Conservation (phyloP, 1,139 yeast genomes). For the Kodamaea suecica region DNA sequence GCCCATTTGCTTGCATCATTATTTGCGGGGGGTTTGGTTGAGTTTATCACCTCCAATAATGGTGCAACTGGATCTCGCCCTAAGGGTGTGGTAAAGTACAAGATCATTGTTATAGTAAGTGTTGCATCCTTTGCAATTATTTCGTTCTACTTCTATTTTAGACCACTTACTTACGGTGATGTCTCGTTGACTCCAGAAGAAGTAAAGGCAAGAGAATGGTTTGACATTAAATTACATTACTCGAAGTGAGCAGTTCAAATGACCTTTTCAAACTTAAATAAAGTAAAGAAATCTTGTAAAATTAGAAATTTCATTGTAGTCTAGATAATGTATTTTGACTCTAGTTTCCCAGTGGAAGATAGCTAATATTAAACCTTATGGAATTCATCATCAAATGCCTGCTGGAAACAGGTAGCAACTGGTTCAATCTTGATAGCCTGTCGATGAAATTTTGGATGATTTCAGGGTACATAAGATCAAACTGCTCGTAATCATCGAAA, state of each 20-base stretch:
- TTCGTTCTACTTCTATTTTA: conserved; percentile 67
- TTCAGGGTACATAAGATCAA: conserved; percentile 14
- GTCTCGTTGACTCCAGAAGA: conserved; percentile 59
- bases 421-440: conserved; percentile 25
- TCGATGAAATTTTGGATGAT: conserved; percentile 21
- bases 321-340: background rate
- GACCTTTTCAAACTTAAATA: too few species aligned
- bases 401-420: conserved; percentile 29
- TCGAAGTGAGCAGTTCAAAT: conserved; percentile 69
- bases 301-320: background rate
- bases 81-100: conserved; percentile 24
- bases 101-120: conserved; percentile 34
- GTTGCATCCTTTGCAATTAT: conserved; percentile 47
- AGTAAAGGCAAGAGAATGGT: conserved; percentile 73
- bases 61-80: conserved; percentile 26
- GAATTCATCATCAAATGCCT: conserved; percentile 14
- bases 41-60: conserved; percentile 70
- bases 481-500: conserved; percentile 17
- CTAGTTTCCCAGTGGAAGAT: conserved; percentile 4
- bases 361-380: conserved; percentile 16
- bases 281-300: too few species aligned
- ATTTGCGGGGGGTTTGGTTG: conserved; percentile 78
- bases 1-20: conserved; percentile 90
- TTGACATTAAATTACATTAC: conserved; percentile 78
- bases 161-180: conserved; percentile 86